Percentiles rank a stretch among this genome's conserved stretches.
Conservation (phyloP, 768 basidiomycete species). For the Rhodocollybia butyracea region DNA sequence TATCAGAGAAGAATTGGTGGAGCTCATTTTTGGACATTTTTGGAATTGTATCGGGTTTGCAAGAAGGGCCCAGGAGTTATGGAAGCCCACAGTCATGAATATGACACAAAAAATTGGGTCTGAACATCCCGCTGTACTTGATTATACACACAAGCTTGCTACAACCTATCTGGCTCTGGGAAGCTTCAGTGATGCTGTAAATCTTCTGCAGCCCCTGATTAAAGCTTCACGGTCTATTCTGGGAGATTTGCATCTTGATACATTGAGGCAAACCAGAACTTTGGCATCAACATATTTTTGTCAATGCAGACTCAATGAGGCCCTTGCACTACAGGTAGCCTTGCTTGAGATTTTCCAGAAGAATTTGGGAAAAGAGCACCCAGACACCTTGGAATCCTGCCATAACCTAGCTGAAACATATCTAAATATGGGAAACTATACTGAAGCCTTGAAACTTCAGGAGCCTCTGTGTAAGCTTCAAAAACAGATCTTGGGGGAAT, state of each 20-base stretch:
- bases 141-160: too few relatives aligned
- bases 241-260: background rate
- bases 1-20: too few relatives aligned
- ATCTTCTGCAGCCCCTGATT: too few relatives aligned
- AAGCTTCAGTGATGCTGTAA: too few relatives aligned
- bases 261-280: background rate
- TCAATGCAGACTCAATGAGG: background rate
- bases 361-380: background rate
- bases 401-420: constrained; percentile 6
- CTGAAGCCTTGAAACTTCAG: constrained; percentile 1
- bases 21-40: too few relatives aligned
- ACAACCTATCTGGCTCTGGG: too few relatives aligned
- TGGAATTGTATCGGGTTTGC: too few relatives aligned
- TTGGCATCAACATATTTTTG: background rate
- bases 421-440: background rate
- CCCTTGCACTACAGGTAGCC: background rate
- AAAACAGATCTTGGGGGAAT: background rate
- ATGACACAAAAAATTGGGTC: too few relatives aligned
- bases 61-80: too few relatives aligned
- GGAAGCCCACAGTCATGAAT: too few relatives aligned
- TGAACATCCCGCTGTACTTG: too few relatives aligned
- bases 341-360: background rate
- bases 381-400: background rate
- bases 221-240: too few relatives aligned
- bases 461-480: background rate